These are phyloP conservation scores for Bremia lactucae DNA, from an alignment of 352 stramenopile genomes.

Conservation along the genomic window DNA sequence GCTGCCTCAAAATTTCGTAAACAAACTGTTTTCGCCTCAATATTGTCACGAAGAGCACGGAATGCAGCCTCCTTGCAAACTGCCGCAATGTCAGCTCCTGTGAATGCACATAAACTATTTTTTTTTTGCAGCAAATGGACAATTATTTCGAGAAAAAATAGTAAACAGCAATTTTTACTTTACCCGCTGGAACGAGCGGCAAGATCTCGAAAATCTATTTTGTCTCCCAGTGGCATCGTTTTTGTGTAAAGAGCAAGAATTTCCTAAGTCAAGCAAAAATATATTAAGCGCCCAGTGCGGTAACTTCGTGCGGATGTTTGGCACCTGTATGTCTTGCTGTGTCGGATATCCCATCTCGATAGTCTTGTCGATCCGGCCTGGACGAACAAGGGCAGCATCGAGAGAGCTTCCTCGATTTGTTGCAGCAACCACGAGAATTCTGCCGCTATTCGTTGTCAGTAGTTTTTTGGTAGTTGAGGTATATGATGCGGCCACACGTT, in stretches of 20 bases:
- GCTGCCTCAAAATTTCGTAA: conserved; percentile 37
- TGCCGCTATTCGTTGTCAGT: conserved; percentile 8
- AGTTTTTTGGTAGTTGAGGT: conserved; percentile 5
- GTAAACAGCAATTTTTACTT: not conserved
- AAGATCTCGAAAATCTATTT: conserved; percentile 42
- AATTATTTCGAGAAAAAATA: too few species aligned
- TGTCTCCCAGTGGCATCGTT: conserved; percentile 51
- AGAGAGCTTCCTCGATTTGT: conserved; percentile 64
- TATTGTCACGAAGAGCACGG: conserved; percentile 53
- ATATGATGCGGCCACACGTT: conserved; percentile 12
- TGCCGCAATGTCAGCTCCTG: conserved; percentile 51
- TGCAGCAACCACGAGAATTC: conserved; percentile 61
- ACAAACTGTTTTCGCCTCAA: conserved; percentile 24
- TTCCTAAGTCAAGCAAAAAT: conserved; percentile 22
- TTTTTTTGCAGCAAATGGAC: not conserved
- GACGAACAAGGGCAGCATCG: conserved; percentile 61
- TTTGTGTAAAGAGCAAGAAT: conserved; percentile 57
- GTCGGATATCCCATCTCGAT: conserved; percentile 50
- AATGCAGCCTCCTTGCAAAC: conserved; percentile 78
- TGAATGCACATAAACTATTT: conserved; percentile 28
- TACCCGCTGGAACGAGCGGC: conserved; percentile 32
- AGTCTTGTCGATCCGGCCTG: conserved; percentile 69
- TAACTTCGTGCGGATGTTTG: not conserved
- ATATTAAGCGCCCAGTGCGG: conserved; percentile 2
- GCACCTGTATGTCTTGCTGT: conserved; percentile 33